Base-by-base conservation (phyloP, 208 protist species). In the Leishmania mexicana region DNA sequence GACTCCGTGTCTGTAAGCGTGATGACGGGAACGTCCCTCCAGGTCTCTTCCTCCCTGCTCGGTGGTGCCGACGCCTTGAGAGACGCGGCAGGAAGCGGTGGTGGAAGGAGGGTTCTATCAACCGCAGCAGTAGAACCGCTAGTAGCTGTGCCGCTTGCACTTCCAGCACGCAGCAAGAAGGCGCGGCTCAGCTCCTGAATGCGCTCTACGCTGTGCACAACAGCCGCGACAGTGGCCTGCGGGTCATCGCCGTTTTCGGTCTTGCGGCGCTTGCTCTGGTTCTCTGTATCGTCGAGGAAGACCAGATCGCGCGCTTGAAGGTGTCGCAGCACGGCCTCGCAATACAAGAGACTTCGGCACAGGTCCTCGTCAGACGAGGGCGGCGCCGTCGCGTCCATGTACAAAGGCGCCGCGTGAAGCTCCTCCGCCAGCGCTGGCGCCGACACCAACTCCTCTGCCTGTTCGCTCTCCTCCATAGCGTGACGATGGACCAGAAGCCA, bases 1-100 rank as follows among this genome's bases (percentile, higher is more conserved):
- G 77, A 75, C 53, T 78, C 73, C 11, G 81, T 68, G 72, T 81
- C 81, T 47, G 81, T 81, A 4, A 81, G 72, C 42, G 81, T 78
- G 28, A 85, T 67, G 49, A 81, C 68, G 49, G 31, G 54, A 17
- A 0, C 57, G 40, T 17, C 73, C 19, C 40, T 45, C 31, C 53
- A 76, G 67, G 60, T 24, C 47, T 73, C 31, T 73, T 42, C 49
- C 17, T 64, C 49, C 51, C 73, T 45, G 35, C 47, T n/a, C 45
- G 28, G 28, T 74, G 70, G 45, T n/a, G 47, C 70, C 76, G 13
- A 38, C 45, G 17, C 76, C 6, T 73, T 74, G 3, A 54, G 54
- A 10, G 51, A 53, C 75, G 31, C 13, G 57, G 24, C 68, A 57
- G 17, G 40, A 24, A 0, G 24, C 21, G 47, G 64, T 31, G 68